Evolutionary conservation across 2,329 filamentous ascomycete species (phyloP), one percentile per base, ranked within the genome.

Genomic region (Alternaria triticimaculans): DNA sequence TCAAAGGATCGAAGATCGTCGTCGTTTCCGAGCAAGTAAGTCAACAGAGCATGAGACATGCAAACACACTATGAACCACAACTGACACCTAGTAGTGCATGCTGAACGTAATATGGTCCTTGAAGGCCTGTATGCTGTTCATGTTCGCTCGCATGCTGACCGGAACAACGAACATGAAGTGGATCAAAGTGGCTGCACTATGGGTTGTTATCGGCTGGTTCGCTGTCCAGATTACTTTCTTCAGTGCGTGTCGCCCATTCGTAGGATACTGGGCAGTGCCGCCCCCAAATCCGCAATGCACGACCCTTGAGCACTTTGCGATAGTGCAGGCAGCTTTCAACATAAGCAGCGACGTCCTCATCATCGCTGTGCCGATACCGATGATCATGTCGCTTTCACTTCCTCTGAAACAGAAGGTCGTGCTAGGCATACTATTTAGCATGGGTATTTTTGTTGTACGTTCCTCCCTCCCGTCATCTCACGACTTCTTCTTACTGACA

Each of bases 291-390:
- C 79, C 80, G 2, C 87, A 89, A 81, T 89, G 87, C 71, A 86
- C 86, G 1, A 85, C 87, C 0, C 83, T 86, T 2, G 81, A 84
- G 15, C 81, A 87, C 70, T 88, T 88, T 68, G 82, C 88, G 11
- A 88, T 88, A 55, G 85, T 86, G 15, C 87, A 89, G 62, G 84
- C 86, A 2, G 81, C 83, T 5, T 84, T 90, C 72, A 90, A 90
- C 68, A 85, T 89, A 53, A 84, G 85, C 3, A 88, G 87, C 25
- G 88, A 90, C 66, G 41, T 88, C 3, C 82, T 87, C 78, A 89
- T 90, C 72, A 84, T 90, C 26, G 71, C 82, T 4, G 84, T 90
- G 20, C 87, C 87, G 1, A 81, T 89, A 65, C 87, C 87, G 1
- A 77, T 87, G 57, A 71, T 89, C 25, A 67, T 85, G 11, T 82